These are phyloP conservation scores for Chlorophyllum brunneum DNA, from an alignment of 768 basidiomycete genomes.

Conservation along the genomic window DNA sequence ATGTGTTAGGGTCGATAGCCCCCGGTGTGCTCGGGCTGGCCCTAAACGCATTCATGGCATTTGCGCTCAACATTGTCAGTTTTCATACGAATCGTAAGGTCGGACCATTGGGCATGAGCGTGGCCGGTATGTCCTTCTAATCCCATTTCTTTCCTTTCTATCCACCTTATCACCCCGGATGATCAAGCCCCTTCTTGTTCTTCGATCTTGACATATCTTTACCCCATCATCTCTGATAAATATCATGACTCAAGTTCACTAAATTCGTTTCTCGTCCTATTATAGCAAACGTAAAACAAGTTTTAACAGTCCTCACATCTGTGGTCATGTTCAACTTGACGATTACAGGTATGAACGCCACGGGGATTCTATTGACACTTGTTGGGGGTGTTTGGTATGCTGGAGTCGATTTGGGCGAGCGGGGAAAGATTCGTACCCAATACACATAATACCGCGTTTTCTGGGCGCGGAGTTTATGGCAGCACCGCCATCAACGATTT, in stretches of 20 bases:
- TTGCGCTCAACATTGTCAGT: conserved; percentile 88
- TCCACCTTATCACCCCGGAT: too few species aligned
- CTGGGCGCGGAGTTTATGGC: too few species aligned
- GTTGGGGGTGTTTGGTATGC: conserved; percentile 84
- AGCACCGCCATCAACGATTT: too few species aligned
- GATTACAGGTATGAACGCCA: conserved; percentile 73
- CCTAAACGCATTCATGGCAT: conserved; percentile 84
- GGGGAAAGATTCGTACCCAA: conserved; percentile 5
- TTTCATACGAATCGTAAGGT: conserved; percentile 95
- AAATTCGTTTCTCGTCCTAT: conserved; percentile 12
- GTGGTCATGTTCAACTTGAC: conserved; percentile 80
- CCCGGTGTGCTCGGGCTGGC: conserved; percentile 35
- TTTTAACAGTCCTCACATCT: conserved; percentile 81
- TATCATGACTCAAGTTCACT: too few species aligned
- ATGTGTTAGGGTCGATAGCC: conserved; percentile 6
- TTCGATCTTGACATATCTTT: background rate
- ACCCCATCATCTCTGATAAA: too few species aligned
- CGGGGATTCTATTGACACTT: conserved; percentile 84
- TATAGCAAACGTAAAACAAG: conserved; percentile 88
- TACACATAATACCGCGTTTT: too few species aligned
- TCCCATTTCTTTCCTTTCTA: background rate
- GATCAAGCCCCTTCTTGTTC: background rate
- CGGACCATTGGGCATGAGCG: conserved; percentile 87
- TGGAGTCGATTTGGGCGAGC: conserved; percentile 57
- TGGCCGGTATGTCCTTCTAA: conserved; percentile 57